phyloP scores from a whole-genome alignment of 2,329 filamentous ascomycete genomes.

The Elsinoe perseae region DNA sequence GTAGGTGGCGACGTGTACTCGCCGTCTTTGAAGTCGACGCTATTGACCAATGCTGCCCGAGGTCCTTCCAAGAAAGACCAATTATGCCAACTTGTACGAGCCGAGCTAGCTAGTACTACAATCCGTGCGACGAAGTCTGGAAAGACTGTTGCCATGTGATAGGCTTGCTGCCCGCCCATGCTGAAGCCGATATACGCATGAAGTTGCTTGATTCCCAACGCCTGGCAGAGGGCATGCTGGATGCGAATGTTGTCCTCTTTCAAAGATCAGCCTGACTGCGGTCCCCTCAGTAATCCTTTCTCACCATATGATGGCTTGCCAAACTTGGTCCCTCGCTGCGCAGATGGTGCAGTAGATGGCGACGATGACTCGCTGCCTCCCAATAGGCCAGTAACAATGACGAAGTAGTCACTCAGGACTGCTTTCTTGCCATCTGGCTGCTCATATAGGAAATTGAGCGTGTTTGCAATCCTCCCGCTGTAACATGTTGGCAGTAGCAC shows the following conservation, averaged over 20 bases:
- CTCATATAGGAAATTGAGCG: conserved; percentile 39
- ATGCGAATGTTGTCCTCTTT: conserved; percentile 45
- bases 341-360: conserved; percentile 40
- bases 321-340: conserved; percentile 12
- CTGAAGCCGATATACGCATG: conserved; percentile 48
- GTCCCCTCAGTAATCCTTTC: neutral
- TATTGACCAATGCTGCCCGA: conserved; percentile 40
- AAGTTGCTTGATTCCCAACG: conserved; percentile 38
- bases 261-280: conserved; percentile 22
- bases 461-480: conserved; percentile 44
- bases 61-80: conserved; percentile 50
- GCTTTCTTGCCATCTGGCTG: conserved; percentile 40
- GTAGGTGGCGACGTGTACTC: conserved; percentile 22
- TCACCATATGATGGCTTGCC: conserved; percentile 45
- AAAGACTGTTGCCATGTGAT: conserved; percentile 45
- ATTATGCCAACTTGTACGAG: conserved; percentile 46
- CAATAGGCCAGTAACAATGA: conserved; percentile 46
- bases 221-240: conserved; percentile 39
- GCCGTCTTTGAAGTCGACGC: conserved; percentile 36
- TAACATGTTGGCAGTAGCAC: conserved; percentile 50
- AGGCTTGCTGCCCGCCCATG: conserved; percentile 50
- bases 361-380: conserved; percentile 49
- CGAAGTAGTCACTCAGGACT: conserved; percentile 35
- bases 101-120: conserved; percentile 46
- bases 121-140: conserved; percentile 42